phyloP scores from a whole-genome alignment of 2,329 filamentous ascomycete genomes.

The Trichoderma sp. region DNA sequence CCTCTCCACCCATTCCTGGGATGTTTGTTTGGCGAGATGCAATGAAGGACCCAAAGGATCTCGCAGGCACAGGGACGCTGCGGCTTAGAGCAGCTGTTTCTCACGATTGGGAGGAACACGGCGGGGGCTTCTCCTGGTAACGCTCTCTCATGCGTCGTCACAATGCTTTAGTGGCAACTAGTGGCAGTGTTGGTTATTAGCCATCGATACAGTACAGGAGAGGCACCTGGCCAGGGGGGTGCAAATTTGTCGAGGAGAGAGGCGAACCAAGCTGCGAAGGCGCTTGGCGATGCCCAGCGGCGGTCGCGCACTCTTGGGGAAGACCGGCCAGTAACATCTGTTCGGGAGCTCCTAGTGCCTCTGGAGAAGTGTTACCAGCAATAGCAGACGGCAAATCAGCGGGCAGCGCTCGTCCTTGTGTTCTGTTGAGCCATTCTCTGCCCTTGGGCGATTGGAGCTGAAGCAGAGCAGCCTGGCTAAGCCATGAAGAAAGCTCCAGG shows the following conservation, averaged over 20 bases:
- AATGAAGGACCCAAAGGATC: slow-evolving; percentile 20
- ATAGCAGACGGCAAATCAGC: slow-evolving; percentile 1
- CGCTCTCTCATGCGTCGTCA: slow-evolving; percentile 1
- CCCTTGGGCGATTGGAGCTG: background rate
- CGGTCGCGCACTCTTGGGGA: slow-evolving; percentile 16
- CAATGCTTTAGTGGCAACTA: slow-evolving; percentile 27
- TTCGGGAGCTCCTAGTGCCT: background rate
- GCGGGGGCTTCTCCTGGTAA: slow-evolving; percentile 15
- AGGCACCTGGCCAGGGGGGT: slow-evolving; percentile 9
- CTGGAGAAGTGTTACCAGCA: background rate
- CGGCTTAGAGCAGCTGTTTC: slow-evolving; percentile 11
- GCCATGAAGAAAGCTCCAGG: background rate
- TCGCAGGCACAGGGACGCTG: slow-evolving; percentile 11
- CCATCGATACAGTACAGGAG: background rate
- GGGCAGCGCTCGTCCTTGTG: background rate
- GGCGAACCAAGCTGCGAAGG: slow-evolving; percentile 9
- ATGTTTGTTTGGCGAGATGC: slow-evolving; percentile 22
- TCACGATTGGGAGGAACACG: slow-evolving; percentile 8
- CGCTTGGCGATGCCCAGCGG: slow-evolving; percentile 8
- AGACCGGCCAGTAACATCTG: slow-evolving; percentile 10
- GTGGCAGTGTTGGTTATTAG: slow-evolving; percentile 25
- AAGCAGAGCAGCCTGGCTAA: background rate
- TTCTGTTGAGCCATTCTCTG: background rate
- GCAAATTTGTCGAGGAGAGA: slow-evolving; percentile 10
- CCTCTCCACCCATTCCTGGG: slow-evolving; percentile 18